Evolutionary conservation across 768 basidiomycete species (phyloP), one percentile per base, ranked within the genome.

Genomic region (Termitomyces heimii): DNA sequence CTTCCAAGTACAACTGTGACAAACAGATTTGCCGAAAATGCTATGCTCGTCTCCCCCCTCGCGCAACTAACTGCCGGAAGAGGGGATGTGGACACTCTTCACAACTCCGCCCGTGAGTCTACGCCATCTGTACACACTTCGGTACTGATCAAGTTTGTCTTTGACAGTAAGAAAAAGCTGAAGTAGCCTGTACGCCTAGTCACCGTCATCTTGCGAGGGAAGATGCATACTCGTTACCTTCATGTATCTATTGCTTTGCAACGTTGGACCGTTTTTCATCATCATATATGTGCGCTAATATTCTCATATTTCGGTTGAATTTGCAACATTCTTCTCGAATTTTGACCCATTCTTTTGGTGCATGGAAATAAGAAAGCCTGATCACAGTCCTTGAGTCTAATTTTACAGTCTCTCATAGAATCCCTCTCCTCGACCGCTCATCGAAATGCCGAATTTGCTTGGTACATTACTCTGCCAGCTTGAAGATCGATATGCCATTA

Each of bases 1-100:
- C 97, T 57, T 82, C 88, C 72, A 96, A 96, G 75, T 97, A 94
- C 86, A 98, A 98, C 79, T 98, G 94, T 74, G 94, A 97, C 77
- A 96, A 96, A 83, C 92, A 95, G 73, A 98, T 98, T 68, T 98
- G 97, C 84, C 94, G 97, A 75, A 98, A 98, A 77, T 98, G 97
- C 81, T 98, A 98, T 75, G 97, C 97, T 45, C 96, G 97, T 67
- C 96, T 98, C 66, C 96, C 97, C 62, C 96, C 95, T 54, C 94
- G 97, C 72, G 97, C 97, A 37, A 98, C 95, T 79, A 98, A 99
- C 85, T 98, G 97, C 87, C 83, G 96, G 72, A 96, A 96, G 81
- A 83, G 94, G 64, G 82, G 85, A 58, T 96, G 94, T 69, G 94
- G 94, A 20, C 91, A 92, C 75, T 91, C 89, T 47, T 88, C 85